A percentile compares a stretch with the other conserved stretches of the same genome.
Conservation (phyloP, 495 filamentous ascomycete species). For the Corynascus novoguineensis region DNA sequence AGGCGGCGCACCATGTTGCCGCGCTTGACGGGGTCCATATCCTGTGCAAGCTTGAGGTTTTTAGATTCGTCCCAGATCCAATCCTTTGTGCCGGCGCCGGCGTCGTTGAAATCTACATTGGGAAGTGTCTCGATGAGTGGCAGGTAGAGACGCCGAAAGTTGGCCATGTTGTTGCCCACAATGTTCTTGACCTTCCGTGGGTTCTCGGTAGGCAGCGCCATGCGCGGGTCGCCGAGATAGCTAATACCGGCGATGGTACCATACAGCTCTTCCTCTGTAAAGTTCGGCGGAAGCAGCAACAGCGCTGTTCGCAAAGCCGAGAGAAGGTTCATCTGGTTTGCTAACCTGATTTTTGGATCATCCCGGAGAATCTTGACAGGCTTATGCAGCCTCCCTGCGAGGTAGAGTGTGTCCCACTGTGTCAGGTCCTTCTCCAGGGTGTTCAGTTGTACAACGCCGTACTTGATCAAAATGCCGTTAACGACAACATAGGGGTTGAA, state of each 20-base stretch:
- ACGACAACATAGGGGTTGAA: constrained; percentile 94
- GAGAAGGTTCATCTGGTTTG: constrained; percentile 91
- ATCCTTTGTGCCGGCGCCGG: constrained; percentile 51
- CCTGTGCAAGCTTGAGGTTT: constrained; percentile 60
- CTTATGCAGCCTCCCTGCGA: constrained; percentile 92
- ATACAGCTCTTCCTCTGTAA: constrained; percentile 85
- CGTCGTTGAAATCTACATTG: constrained; percentile 75
- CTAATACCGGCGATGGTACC: constrained; percentile 83
- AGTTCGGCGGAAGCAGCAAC: constrained; percentile 71
- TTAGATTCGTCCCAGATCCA: constrained; percentile 58
- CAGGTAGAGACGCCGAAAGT: constrained; percentile 84
- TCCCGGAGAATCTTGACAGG: constrained; percentile 96
- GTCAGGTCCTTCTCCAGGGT: constrained; percentile 81
- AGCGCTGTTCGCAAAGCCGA: constrained; percentile 87
- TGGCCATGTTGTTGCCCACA: constrained; percentile 79
- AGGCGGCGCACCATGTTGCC: constrained; percentile 95
- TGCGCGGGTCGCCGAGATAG: constrained; percentile 91
- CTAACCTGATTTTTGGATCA: constrained; percentile 80
- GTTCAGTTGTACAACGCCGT: constrained; percentile 88
- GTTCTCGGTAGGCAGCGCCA: constrained; percentile 82
- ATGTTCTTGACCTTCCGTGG: constrained; percentile 92
- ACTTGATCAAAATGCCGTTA: constrained; percentile 96
- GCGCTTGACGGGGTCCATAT: constrained; percentile 83
- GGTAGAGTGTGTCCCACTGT: constrained; percentile 86
- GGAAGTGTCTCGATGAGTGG: constrained; percentile 85